Percentiles rank a stretch among this genome's conserved stretches.
These are phyloP conservation scores for Pyrenophora teres DNA, from an alignment of 2,329 filamentous ascomycete genomes.

Conservation along the genomic window DNA sequence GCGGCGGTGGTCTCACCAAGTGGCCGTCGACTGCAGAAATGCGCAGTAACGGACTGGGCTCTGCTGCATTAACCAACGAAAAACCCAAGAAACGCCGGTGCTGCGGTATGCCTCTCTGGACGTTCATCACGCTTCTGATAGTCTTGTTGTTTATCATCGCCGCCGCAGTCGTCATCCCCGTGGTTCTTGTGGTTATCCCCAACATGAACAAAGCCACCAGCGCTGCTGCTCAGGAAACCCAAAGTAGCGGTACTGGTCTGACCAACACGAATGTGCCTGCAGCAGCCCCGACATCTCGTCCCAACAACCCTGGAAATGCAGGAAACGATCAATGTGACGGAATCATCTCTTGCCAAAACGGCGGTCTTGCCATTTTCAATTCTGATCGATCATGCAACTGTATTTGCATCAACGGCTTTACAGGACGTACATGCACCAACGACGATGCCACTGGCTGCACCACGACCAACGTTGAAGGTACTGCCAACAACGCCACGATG, in stretches of 20 bases:
- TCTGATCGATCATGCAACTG: slow-evolving; percentile 73
- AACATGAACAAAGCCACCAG: slow-evolving; percentile 48
- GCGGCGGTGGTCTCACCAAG: slow-evolving; percentile 25
- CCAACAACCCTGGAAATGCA: background rate
- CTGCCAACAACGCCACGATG: slow-evolving; percentile 67
- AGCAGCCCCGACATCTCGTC: slow-evolving; percentile 26
- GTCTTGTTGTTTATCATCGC: slow-evolving; percentile 73
- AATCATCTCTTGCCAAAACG: slow-evolving; percentile 73
- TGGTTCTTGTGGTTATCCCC: slow-evolving; percentile 65
- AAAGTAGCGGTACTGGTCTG: slow-evolving; percentile 28
- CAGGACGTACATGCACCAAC: slow-evolving; percentile 62
- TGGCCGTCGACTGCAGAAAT: slow-evolving; percentile 34
- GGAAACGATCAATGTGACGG: slow-evolving; percentile 58
- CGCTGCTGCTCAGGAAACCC: slow-evolving; percentile 23
- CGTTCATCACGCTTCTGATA: slow-evolving; percentile 69
- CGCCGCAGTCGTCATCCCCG: slow-evolving; percentile 80
- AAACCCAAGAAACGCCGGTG: slow-evolving; percentile 60
- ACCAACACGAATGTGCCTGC: slow-evolving; percentile 19
- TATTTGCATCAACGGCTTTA: slow-evolving; percentile 87
- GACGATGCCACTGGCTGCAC: slow-evolving; percentile 60
- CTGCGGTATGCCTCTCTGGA: slow-evolving; percentile 83
- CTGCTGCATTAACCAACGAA: slow-evolving; percentile 21
- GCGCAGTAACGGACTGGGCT: slow-evolving; percentile 22
- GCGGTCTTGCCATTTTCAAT: slow-evolving; percentile 74
- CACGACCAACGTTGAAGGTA: slow-evolving; percentile 52